phyloP scores from a whole-genome alignment of 2,329 filamentous ascomycete species.

The Alternaria sp. region DNA sequence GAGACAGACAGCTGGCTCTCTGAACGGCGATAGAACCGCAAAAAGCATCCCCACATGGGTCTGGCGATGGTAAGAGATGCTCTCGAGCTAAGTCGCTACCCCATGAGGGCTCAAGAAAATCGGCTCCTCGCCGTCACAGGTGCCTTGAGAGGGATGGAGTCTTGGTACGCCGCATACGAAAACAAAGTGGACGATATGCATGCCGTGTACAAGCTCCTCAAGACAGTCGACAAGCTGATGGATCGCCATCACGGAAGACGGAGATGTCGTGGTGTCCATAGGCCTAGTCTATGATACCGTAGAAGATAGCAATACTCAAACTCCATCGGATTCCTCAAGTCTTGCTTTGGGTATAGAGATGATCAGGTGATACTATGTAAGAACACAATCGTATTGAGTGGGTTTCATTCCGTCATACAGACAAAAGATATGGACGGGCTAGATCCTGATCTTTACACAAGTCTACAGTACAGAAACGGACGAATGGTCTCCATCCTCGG shows the following conservation, averaged over 20 bases:
- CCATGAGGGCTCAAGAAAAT: neutral
- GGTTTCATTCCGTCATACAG: neutral
- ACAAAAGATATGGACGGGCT: neutral
- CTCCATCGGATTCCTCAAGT: neutral
- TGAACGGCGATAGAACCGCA: conserved; percentile 34
- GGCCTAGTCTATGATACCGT: neutral
- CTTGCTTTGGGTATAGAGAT: neutral
- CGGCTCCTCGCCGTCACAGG: neutral
- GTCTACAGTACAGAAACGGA: neutral
- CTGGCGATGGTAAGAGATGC: neutral
- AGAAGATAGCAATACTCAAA: neutral
- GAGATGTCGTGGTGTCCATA: neutral
- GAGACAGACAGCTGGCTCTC: conserved; percentile 68
- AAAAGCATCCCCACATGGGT: neutral
- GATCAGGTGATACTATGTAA: neutral
- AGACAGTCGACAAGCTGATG: neutral
- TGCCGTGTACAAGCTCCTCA: neutral
- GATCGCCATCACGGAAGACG: neutral
- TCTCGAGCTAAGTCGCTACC: neutral
- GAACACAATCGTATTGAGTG: neutral
- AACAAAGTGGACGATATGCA: neutral
- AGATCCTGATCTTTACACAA: neutral
- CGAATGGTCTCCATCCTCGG: neutral
- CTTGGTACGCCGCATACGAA: neutral
- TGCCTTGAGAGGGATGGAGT: neutral